Evolutionary conservation across 306 rosid genomes (phyloP).

Genomic region (Cucurbita moschata): DNA sequence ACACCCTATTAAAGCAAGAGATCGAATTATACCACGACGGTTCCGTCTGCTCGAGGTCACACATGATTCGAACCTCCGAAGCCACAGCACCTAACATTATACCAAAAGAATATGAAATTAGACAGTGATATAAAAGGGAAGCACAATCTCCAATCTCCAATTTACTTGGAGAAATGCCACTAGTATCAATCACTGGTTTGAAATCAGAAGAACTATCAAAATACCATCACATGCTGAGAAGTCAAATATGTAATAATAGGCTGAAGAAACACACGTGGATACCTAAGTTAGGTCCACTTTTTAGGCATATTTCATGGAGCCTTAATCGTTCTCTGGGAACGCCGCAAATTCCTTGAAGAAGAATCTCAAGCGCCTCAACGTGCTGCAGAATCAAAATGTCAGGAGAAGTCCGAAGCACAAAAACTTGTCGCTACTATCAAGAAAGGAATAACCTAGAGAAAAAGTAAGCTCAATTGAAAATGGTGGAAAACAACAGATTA

Average conservation of each 20-base stretch:
- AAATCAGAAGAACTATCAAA: background rate
- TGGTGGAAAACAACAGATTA: background rate
- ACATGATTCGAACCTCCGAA: conserved; percentile 74
- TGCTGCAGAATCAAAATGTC: conserved; percentile 37
- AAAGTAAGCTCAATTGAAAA: background rate
- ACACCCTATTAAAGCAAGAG: background rate
- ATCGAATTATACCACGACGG: conserved; percentile 48
- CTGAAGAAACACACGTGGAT: background rate
- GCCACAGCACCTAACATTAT: conserved; percentile 32
- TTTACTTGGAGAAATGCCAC: background rate
- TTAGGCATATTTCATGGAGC: conserved; percentile 79
- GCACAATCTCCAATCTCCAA: background rate
- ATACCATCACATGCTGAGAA: background rate
- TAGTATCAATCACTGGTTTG: background rate
- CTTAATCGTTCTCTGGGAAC: conserved; percentile 67
- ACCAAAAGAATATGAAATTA: background rate
- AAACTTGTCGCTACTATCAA: background rate
- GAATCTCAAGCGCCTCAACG: conserved; percentile 95
- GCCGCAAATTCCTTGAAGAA: conserved; percentile 92
- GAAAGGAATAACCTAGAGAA: background rate
- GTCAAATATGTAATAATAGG: background rate
- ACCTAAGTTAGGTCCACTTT: conserved; percentile 79
- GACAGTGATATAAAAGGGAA: background rate
- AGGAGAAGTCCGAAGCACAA: background rate
- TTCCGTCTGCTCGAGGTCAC: conserved; percentile 80